phyloP scores from a whole-genome alignment of 805 yeast species.

The Cyberlindnera nakhonratchasimensis region DNA sequence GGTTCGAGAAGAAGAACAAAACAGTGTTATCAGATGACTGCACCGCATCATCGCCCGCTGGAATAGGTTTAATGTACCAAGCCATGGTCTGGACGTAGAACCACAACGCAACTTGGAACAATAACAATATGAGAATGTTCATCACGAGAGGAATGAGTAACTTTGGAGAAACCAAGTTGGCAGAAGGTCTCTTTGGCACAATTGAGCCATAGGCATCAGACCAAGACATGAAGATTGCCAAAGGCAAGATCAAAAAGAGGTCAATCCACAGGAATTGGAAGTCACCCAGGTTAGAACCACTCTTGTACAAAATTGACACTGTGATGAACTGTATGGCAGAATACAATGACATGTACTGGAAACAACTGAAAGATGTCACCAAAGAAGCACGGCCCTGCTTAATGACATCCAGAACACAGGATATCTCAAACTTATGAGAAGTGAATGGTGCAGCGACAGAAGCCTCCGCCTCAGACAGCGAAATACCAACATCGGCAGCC shows the following conservation, averaged over 20 bases:
- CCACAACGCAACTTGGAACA: slow-evolving; percentile 75
- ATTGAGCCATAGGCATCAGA: slow-evolving; percentile 67
- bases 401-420: slow-evolving; percentile 88
- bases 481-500: slow-evolving; percentile 96
- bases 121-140: slow-evolving; percentile 58
- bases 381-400: slow-evolving; percentile 93
- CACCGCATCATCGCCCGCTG: slow-evolving; percentile 79
- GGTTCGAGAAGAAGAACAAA: slow-evolving; percentile 74
- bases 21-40: slow-evolving; percentile 88
- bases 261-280: slow-evolving; percentile 96
- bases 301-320: slow-evolving; percentile 76
- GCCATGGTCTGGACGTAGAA: slow-evolving; percentile 45
- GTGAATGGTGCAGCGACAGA: slow-evolving; percentile 99
- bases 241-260: slow-evolving; percentile 82
- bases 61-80: slow-evolving; percentile 81
- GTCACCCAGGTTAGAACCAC: slow-evolving; percentile 93
- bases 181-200: slow-evolving; percentile 80
- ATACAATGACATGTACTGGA: slow-evolving; percentile 95
- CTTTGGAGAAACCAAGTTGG: slow-evolving; percentile 87
- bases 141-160: slow-evolving; percentile 80
- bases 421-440: slow-evolving; percentile 80
- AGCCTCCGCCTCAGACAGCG: slow-evolving; percentile 96
- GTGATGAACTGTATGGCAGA: slow-evolving; percentile 94
- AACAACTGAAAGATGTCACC: slow-evolving; percentile 94
- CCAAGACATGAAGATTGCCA: slow-evolving; percentile 98